Evolutionary conservation across 1,284 basidiomycete genomes (phyloP).

Genomic region (Ustilago xerochloae): DNA sequence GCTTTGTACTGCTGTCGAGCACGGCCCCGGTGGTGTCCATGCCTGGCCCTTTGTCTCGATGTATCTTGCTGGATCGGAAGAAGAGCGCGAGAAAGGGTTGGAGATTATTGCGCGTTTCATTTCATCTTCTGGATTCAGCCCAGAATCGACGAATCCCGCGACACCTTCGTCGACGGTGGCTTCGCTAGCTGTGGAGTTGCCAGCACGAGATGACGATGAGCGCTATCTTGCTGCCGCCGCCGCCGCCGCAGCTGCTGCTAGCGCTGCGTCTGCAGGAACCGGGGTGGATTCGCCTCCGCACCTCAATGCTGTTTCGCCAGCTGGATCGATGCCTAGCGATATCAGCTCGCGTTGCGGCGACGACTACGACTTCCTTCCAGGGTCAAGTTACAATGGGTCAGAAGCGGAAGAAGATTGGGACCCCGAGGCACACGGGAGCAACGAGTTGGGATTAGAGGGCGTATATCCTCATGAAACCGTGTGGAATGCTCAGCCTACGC

Average conservation of each 20-base stretch:
- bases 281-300: conserved; percentile 50
- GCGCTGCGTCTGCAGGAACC: neutral
- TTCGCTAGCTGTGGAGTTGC: conserved; percentile 24
- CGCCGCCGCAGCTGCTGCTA: conserved; percentile 21
- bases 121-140: conserved; percentile 20
- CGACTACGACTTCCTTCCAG: conserved; percentile 23
- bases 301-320: conserved; percentile 44
- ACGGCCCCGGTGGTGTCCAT: conserved; percentile 63
- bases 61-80: conserved; percentile 59
- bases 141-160: conserved; percentile 19
- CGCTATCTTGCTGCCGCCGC: neutral
- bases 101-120: conserved; percentile 61
- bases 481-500: conserved; percentile 36
- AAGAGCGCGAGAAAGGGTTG: conserved; percentile 63
- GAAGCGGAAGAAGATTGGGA: conserved; percentile 39
- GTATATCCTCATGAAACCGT: conserved; percentile 48
- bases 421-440: conserved; percentile 3
- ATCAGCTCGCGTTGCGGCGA: conserved; percentile 36
- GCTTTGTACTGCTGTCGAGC: conserved; percentile 58
- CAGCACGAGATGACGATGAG: neutral
- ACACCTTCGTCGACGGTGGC: conserved; percentile 14
- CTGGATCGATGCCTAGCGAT: conserved; percentile 57
- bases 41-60: conserved; percentile 67
- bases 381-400: conserved; percentile 23
- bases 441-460: conserved; percentile 46